Conservation (phyloP, 2,329 filamentous ascomycete species). For the Fusarium temperatum region DNA sequence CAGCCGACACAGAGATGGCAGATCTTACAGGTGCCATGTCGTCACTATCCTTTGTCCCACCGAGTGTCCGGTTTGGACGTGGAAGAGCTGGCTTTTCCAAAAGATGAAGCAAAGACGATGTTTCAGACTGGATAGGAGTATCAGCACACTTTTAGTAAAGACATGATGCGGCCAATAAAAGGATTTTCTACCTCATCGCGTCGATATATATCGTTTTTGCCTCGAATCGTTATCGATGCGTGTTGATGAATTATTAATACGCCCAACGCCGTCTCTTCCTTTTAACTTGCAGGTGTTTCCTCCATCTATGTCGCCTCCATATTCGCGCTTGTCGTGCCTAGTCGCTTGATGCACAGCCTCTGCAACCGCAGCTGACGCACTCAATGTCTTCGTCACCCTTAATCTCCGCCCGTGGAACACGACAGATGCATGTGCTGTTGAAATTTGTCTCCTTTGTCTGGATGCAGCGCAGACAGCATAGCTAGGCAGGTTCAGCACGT, state of each 20-base stretch:
- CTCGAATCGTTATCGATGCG: slow-evolving; percentile 2
- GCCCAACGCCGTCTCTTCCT: slow-evolving; percentile 39
- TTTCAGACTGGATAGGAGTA: slow-evolving; percentile 40
- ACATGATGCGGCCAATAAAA: slow-evolving; percentile 44
- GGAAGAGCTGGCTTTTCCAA: slow-evolving; percentile 64
- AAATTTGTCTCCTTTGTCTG: slow-evolving; percentile 99
- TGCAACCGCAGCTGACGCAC: slow-evolving; percentile 94
- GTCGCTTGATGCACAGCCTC: slow-evolving; percentile 88
- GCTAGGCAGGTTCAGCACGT: slow-evolving; percentile 56
- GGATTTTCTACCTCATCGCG: slow-evolving; percentile 49
- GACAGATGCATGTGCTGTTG: slow-evolving; percentile 95
- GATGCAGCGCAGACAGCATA: slow-evolving; percentile 95
- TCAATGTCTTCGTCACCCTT: slow-evolving; percentile 92
- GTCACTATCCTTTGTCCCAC: slow-evolving; percentile 74
- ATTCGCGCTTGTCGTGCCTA: slow-evolving; percentile 49
- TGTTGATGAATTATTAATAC: slow-evolving; percentile 28
- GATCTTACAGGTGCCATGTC: slow-evolving; percentile 75
- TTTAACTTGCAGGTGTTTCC: background rate
- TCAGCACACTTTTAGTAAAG: slow-evolving; percentile 48
- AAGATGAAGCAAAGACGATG: slow-evolving; percentile 44
- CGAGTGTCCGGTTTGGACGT: slow-evolving; percentile 71
- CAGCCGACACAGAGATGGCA: slow-evolving; percentile 65
- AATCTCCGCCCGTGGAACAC: slow-evolving; percentile 87
- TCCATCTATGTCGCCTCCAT: background rate
- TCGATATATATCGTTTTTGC: slow-evolving; percentile 14